Conservation (phyloP, 805 yeast species). For the Wickerhamomyces ciferrii region DNA sequence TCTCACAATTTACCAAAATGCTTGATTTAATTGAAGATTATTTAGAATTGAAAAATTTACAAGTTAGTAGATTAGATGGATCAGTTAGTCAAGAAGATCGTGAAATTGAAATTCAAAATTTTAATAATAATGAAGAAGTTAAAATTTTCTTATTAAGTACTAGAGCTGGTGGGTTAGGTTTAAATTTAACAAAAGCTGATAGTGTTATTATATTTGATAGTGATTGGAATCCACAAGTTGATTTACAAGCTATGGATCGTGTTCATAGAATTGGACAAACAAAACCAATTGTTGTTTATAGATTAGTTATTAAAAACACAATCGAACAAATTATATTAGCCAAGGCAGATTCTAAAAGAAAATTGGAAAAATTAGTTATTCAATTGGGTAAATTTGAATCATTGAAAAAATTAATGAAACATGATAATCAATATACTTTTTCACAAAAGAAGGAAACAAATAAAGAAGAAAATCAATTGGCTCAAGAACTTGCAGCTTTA, state of each 20-base stretch:
- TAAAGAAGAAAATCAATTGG: slow-evolving; percentile 26
- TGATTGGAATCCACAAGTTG: slow-evolving; percentile 98
- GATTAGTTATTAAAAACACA: slow-evolving; percentile 73
- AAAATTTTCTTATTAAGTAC: slow-evolving; percentile 76
- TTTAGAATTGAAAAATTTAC: slow-evolving; percentile 43
- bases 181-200: slow-evolving; percentile 82
- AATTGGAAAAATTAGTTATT: slow-evolving; percentile 70
- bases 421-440: slow-evolving; percentile 19
- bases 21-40: slow-evolving; percentile 80
- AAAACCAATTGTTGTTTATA: slow-evolving; percentile 74
- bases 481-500: slow-evolving; percentile 34
- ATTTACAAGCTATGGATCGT: slow-evolving; percentile 93
- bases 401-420: slow-evolving; percentile 30
- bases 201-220: slow-evolving; percentile 86
- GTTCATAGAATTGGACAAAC: slow-evolving; percentile 91
- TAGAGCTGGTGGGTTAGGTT: slow-evolving; percentile 92
- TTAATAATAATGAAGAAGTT: slow-evolving; percentile 25
- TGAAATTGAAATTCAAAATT: slow-evolving; percentile 56
- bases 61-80: slow-evolving; percentile 71
- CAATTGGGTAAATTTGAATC: slow-evolving; percentile 56
- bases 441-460: slow-evolving; percentile 11
- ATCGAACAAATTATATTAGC: slow-evolving; percentile 79
- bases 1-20: slow-evolving; percentile 81
- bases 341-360: slow-evolving; percentile 75
- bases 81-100: slow-evolving; percentile 60